Base-by-base conservation (phyloP, 306 rosid species). In the Hippophae tibetana region DNA sequence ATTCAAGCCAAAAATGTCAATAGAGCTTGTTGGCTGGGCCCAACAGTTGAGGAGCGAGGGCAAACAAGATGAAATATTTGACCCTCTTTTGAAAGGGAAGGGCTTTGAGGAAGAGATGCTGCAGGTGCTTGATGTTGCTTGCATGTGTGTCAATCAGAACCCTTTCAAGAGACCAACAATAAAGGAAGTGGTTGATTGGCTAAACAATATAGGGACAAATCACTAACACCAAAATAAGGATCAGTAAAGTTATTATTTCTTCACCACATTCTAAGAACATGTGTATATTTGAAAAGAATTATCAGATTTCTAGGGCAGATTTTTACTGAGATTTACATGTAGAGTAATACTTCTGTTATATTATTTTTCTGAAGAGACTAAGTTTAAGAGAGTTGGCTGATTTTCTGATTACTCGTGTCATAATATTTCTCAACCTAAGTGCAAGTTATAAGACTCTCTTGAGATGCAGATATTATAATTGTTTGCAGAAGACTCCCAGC, bases 111-210 rank as follows among this genome's bases (percentile, higher is more conserved):
- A 69, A 51, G 80, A 90, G 81, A 85, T 90, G 89, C 64, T 79
- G 46, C 79, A 79, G 81, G 94, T 87, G 9, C 87, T 90, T 12
- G 92, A 90, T 63, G 83, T 85, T 70, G 97, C 96, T 23, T 90
- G 90, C 76, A 66, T 87, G 89, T 90, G 97, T 76, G 84, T 87
- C 46, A 83, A 69, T 75, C 83, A 57, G 60, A 85, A 81, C 70
- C 97, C 95, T 71, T 59, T 87, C 62, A 84, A 81, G 80, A 84
- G 97, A 74, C 96, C 97, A 57, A 74, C 71, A 67, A 90, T 90
- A 59, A 81, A 62, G 66, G 94, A 90, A 77, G 95, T 90, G 62
- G 94, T 84, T 11, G 83, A 83, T 69, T 84, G 95, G 95, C 76
- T 87, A 62, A 72, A 81, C 66, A 80, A 82, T 76, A 79, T 87